Evolutionary conservation across 163 green algal species (phyloP).

Genomic region (Scenedesmus sp.): DNA sequence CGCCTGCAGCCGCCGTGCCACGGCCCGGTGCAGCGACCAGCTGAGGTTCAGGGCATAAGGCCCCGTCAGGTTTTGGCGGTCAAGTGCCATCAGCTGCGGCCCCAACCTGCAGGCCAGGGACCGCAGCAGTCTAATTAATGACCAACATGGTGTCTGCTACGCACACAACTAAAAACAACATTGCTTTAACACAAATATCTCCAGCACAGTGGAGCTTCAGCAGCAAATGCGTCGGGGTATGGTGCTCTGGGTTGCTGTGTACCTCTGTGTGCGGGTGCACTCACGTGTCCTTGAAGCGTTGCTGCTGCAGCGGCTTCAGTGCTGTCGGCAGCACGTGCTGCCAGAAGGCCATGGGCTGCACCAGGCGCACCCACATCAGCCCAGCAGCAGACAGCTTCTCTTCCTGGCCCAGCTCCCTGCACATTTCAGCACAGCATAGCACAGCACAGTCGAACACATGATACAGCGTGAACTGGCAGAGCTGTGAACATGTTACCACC

Average conservation of each 20-base stretch:
- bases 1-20: conserved; percentile 43
- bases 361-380: conserved; percentile 65
- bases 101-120: conserved; percentile 23
- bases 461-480: too few species aligned
- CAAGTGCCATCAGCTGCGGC: conserved; percentile 50
- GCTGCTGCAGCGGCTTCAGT: conserved; percentile 59
- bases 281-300: conserved; percentile 53
- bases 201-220: background rate
- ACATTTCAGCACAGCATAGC: background rate
- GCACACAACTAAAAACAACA: background rate
- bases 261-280: conserved; percentile 14
- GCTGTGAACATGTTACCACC: too few species aligned
- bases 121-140: background rate
- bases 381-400: conserved; percentile 64
- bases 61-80: conserved; percentile 64
- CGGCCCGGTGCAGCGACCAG: conserved; percentile 59
- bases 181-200: too few species aligned
- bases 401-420: conserved; percentile 54
- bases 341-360: conserved; percentile 71
- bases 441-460: too few species aligned
- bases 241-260: too few species aligned
- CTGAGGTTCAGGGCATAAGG: conserved; percentile 69
- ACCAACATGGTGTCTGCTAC: background rate
- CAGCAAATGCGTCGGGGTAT: too few species aligned
- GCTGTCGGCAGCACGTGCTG: conserved; percentile 50